Base-by-base conservation (phyloP, 192 early-diverging fungal genomes). In the Backusella australiensis region DNA sequence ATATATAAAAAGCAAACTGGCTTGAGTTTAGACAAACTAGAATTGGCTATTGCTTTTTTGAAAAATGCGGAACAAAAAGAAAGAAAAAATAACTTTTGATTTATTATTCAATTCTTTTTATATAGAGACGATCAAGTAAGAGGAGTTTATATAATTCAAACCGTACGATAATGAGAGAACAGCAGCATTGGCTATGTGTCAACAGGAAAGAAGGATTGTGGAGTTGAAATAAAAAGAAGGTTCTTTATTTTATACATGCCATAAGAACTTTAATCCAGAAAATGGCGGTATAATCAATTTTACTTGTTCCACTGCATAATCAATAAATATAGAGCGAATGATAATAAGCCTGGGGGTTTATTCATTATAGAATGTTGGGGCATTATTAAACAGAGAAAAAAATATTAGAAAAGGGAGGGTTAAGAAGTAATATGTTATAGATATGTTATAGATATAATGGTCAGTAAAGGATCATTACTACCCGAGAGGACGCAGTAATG, bases 261-360 rank as follows among this genome's bases (percentile, higher is more conserved):
- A 63, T 23, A 29, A 63, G 56, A 63, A 63, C 56, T 63, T 29
- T 63, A 63, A 63, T 63, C 46, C 46, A n/a, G 46, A 49, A 49
- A n/a, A 49, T 21, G 17, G 12, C 29, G 56, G 23, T 63, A 63
- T 63, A 63, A 63, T 63, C 56, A 63, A 29, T 63, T 29, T 63
- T 63, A 63, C 26, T 63, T 26, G 56, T 63, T 63, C 19, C 56
- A 63, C 56, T 63, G 56, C 56, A 63, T 63, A 63, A 63, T 29
- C 23, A 63, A 63, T 26, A 29, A 63, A 63, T 63, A 63, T 63
- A 49, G 46, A 49, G 6, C 46, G 19, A 49, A 49, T 49, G 6
- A 17, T 49, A 6, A n/a, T n/a, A 49, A n/a, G 46, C 6, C 19
- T 49, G 15, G 15, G 46, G 46, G 5, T 49, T 49, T 49, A n/a